Evolutionary conservation across 306 rosid species (phyloP).

Genomic region (Geum urbanum): DNA sequence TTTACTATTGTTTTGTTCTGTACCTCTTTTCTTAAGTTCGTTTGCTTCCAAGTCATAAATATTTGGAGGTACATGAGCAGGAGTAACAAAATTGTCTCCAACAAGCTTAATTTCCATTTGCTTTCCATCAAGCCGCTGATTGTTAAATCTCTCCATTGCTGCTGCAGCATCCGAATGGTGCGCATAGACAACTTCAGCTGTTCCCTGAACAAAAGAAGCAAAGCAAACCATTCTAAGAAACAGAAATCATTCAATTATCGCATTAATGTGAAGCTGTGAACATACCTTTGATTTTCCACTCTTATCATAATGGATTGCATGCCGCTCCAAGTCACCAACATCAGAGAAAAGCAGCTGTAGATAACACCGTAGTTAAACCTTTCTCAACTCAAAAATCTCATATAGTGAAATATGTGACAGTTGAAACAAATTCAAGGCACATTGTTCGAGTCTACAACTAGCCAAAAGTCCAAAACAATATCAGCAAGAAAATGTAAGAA

Average conservation of each 20-base stretch:
- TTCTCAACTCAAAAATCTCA: constrained; percentile 16
- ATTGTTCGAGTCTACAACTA: neutral
- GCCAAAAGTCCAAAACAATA: neutral
- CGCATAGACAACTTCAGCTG: constrained; percentile 53
- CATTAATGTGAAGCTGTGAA: constrained; percentile 2
- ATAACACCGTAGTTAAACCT: neutral
- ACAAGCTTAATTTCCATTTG: constrained; percentile 56
- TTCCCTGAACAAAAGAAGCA: constrained; percentile 44
- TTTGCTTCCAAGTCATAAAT: constrained; percentile 26
- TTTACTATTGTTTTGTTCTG: too few relatives aligned
- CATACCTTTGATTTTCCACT: constrained; percentile 59
- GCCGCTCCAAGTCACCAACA: constrained; percentile 47
- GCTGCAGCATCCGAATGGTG: constrained; percentile 46
- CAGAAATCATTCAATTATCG: neutral
- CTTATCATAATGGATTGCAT: constrained; percentile 49
- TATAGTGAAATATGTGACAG: neutral
- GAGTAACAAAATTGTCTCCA: constrained; percentile 30
- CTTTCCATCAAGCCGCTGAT: constrained; percentile 55
- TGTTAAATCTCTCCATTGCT: constrained; percentile 54
- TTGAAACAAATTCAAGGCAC: neutral
- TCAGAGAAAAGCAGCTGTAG: constrained; percentile 56
- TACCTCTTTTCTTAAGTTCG: constrained; percentile 13
- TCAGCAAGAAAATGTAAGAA: neutral
- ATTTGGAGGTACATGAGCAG: constrained; percentile 17
- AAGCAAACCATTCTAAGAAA: constrained; percentile 9